Conservation (phyloP, 2,329 filamentous ascomycete species). For the Epichloe brachyelytri region DNA sequence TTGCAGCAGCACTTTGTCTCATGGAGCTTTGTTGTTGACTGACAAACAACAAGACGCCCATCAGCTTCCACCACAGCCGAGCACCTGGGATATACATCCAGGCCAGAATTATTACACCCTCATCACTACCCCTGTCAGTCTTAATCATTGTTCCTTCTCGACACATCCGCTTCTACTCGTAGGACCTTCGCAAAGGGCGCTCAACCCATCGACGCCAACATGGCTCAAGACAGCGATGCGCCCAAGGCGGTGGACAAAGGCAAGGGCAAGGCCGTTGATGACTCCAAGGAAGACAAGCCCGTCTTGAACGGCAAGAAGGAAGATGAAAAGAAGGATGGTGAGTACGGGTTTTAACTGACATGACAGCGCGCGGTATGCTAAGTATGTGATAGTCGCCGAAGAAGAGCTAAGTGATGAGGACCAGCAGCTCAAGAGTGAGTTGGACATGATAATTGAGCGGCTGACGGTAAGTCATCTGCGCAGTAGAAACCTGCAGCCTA, state of each 20-base stretch:
- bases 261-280: conserved; percentile 80
- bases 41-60: conserved; percentile 20
- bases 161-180: not conserved
- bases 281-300: conserved; percentile 56
- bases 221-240: conserved; percentile 91
- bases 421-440: conserved; percentile 92
- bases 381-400: conserved; percentile 25
- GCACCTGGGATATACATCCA: not conserved
- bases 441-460: conserved; percentile 95
- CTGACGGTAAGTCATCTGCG: conserved; percentile 51
- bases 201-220: conserved; percentile 34
- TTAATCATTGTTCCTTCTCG: conserved; percentile 4
- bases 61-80: not conserved
- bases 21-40: conserved; percentile 18
- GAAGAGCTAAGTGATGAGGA: conserved; percentile 97
- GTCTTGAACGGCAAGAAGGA: conserved; percentile 65
- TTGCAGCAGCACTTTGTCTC: conserved; percentile 8
- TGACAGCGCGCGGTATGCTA: conserved; percentile 10
- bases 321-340: conserved; percentile 47
- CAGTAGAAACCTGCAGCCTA: not conserved
- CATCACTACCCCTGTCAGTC: not conserved
- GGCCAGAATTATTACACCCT: not conserved
- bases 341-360: conserved; percentile 12
- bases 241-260: conserved; percentile 81
- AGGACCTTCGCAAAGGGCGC: conserved; percentile 15